Conservation (phyloP, 2,329 filamentous ascomycete genomes). For the Ceratocystis ficicola region DNA sequence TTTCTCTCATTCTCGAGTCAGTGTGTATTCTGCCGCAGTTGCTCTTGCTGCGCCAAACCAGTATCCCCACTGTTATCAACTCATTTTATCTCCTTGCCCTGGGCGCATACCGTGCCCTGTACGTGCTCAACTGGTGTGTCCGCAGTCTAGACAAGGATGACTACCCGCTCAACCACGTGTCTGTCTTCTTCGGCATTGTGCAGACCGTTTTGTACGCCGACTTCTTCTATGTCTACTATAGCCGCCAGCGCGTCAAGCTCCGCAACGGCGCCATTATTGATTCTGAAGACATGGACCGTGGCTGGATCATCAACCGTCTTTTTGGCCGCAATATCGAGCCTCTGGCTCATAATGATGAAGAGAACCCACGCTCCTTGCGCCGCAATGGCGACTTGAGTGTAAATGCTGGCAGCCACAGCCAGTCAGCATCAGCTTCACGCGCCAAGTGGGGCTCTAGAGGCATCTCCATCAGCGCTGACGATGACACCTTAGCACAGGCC, state of each 20-base stretch:
- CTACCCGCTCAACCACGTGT: constrained; percentile 53
- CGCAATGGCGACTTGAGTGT: constrained; percentile 24
- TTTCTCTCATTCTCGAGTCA: constrained; percentile 85
- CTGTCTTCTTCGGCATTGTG: constrained; percentile 73
- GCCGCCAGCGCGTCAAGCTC: constrained; percentile 84
- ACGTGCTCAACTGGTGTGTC: constrained; percentile 83
- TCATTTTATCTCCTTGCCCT: constrained; percentile 88
- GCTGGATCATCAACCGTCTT: constrained; percentile 71
- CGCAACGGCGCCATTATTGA: constrained; percentile 79
- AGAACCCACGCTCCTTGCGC: constrained; percentile 36
- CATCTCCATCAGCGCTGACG: constrained; percentile 55
- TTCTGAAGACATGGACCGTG: constrained; percentile 71
- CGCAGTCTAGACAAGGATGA: constrained; percentile 50
- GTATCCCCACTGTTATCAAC: constrained; percentile 87
- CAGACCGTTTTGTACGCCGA: constrained; percentile 86
- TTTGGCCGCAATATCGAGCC: constrained; percentile 49
- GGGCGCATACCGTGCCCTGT: constrained; percentile 76
- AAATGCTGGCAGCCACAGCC: constrained; percentile 8
- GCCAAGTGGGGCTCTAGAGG: constrained; percentile 52
- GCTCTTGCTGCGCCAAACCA: constrained; percentile 84
- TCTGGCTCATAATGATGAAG: constrained; percentile 43
- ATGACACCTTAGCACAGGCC: constrained; percentile 42
- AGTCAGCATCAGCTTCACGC: constrained; percentile 24
- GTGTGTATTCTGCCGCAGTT: constrained; percentile 85
- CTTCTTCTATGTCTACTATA: constrained; percentile 96